phyloP scores from a whole-genome alignment of 306 rosid species.

The Pterocarpus macrocarpus region DNA sequence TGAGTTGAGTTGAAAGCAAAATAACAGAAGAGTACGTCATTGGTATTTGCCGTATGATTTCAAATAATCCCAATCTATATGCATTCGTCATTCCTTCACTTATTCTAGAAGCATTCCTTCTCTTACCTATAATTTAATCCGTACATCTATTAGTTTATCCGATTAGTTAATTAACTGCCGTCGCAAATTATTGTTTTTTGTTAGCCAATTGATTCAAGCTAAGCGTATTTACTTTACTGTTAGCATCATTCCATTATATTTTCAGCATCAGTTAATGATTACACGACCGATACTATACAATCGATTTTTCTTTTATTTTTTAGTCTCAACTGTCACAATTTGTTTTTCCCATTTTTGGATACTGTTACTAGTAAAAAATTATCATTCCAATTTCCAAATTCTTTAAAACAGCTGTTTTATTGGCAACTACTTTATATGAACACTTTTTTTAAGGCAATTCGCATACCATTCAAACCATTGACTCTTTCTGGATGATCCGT shows the following conservation, averaged over 20 bases:
- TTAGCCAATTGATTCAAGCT: not conserved
- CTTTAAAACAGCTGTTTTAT: not conserved
- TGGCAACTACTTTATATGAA: not conserved
- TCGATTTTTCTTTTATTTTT: not conserved
- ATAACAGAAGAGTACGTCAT: not conserved
- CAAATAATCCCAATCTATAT: not conserved
- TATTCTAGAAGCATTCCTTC: not conserved
- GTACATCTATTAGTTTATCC: not conserved
- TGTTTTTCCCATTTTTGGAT: no score
- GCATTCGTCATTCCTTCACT: not conserved
- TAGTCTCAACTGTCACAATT: not conserved
- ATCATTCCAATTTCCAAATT: not conserved
- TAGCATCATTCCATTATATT: not conserved
- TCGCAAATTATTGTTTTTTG: not conserved
- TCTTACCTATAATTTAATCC: not conserved
- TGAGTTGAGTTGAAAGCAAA: slow-evolving; percentile 15
- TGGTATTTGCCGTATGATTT: not conserved
- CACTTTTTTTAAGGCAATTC: no score
- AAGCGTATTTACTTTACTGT: not conserved
- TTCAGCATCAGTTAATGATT: not conserved
- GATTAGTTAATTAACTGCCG: not conserved
- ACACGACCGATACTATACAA: not conserved
- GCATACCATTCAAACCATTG: not conserved
- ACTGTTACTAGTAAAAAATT: not conserved
- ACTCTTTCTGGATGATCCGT: not conserved